These are phyloP conservation scores for Paratinospora sagittata DNA, from an alignment of 164 flowering plant genomes.

Conservation along the genomic window DNA sequence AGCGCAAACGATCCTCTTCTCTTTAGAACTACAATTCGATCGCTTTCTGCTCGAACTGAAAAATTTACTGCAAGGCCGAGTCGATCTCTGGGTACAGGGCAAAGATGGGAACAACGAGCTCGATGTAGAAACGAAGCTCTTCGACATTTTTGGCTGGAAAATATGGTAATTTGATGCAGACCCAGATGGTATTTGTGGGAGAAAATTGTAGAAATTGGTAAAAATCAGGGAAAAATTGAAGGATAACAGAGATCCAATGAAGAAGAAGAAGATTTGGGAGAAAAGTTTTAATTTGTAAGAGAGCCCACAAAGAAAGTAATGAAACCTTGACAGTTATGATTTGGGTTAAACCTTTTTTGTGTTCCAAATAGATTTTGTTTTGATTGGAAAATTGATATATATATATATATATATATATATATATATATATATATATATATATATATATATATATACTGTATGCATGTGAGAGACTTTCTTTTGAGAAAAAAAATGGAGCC, in stretches of 20 bases:
- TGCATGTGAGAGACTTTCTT: no score
- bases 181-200: conserved; percentile 9
- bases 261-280: not conserved
- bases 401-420: no score
- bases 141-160: conserved; percentile 12
- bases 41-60: conserved; percentile 8
- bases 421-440: no score
- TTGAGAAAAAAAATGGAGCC: no score
- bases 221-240: not conserved
- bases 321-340: no score
- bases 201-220: conserved; percentile 5
- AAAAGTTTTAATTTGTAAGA: not conserved
- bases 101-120: conserved; percentile 20
- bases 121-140: conserved; percentile 4
- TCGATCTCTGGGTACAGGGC: conserved; percentile 5
- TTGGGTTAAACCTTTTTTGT: no score
- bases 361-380: no score
- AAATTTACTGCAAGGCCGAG: conserved; percentile 16
- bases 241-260: not conserved
- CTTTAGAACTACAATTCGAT: conserved; percentile 17
- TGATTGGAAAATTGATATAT: no score
- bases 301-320: no score
- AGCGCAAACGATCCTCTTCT: conserved; percentile 41
- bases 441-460: no score
- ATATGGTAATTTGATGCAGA: conserved; percentile 7